Evolutionary conservation across 2,329 filamentous ascomycete genomes (phyloP).

Genomic region (Epichloe sp.): DNA sequence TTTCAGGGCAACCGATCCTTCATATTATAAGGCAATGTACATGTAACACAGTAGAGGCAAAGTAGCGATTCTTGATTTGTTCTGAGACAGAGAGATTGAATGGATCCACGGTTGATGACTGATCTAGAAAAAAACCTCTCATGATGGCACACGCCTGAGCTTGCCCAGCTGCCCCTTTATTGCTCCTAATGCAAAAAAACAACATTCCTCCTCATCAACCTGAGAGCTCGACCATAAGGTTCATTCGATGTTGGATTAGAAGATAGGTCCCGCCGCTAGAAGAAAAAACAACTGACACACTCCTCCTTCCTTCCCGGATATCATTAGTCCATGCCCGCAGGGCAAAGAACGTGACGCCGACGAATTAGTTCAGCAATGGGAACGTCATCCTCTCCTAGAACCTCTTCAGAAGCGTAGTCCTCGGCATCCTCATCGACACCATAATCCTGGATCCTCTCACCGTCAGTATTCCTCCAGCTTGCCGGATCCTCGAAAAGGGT

Average conservation of each 20-base stretch:
- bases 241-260: not conserved
- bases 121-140: not conserved
- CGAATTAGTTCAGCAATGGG: constrained; percentile 56
- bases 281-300: not conserved
- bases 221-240: not conserved
- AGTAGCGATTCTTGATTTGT: not conserved
- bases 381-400: constrained; percentile 48
- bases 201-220: not conserved
- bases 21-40: not conserved
- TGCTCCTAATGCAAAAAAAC: not conserved
- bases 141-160: not conserved
- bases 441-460: constrained; percentile 61
- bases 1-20: constrained; percentile 15
- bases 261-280: not conserved
- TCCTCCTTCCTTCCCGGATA: constrained; percentile 12
- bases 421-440: constrained; percentile 69
- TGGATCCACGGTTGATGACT: not conserved
- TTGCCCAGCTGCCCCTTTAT: not conserved
- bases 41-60: not conserved
- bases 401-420: constrained; percentile 10
- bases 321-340: not conserved
- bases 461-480: constrained; percentile 63
- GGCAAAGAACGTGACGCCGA: constrained; percentile 30
- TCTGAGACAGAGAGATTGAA: not conserved
- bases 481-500: constrained; percentile 45